A percentile compares a stretch with the other conserved stretches of the same genome.
Conservation (phyloP, 2,329 filamentous ascomycete genomes). For the Colletotrichum eleusines region DNA sequence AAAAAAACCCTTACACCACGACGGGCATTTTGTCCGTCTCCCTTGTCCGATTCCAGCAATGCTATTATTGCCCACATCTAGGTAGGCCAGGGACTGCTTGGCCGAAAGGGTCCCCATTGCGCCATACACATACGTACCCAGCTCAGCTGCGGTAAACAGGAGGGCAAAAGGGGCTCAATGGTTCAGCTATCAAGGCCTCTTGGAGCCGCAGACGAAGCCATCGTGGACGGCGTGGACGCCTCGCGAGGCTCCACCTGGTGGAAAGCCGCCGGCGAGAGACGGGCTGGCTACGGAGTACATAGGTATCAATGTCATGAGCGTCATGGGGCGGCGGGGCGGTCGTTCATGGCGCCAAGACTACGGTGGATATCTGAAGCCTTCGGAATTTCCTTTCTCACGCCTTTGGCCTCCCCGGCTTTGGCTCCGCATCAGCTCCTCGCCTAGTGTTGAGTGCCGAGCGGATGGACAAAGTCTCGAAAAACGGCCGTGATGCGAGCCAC, state of each 20-base stretch:
- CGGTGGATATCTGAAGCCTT: conserved; percentile 13
- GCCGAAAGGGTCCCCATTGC: background rate
- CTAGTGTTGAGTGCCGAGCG: background rate
- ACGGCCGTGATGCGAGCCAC: background rate
- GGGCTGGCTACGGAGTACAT: background rate
- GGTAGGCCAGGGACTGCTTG: background rate
- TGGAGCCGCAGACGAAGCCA: background rate
- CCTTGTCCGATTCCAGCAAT: background rate
- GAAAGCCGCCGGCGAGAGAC: background rate
- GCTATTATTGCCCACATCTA: background rate
- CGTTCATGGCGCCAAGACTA: conserved; percentile 22
- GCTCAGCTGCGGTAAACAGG: background rate
- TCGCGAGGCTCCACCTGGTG: conserved; percentile 20
- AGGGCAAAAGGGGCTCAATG: background rate
- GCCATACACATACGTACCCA: too few species aligned
- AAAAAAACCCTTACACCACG: too few species aligned
- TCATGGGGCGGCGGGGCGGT: conserved; percentile 18
- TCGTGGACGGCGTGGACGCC: background rate
- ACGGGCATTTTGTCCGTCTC: too few species aligned
- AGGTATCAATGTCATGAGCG: background rate
- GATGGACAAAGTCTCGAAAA: background rate
- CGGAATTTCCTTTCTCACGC: background rate
- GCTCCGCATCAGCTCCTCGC: conserved; percentile 13
- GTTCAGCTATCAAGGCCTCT: background rate
- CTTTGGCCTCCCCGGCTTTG: background rate